phyloP scores from a whole-genome alignment of 2,329 filamentous ascomycete genomes.

The Cryphonectria radicalis region DNA sequence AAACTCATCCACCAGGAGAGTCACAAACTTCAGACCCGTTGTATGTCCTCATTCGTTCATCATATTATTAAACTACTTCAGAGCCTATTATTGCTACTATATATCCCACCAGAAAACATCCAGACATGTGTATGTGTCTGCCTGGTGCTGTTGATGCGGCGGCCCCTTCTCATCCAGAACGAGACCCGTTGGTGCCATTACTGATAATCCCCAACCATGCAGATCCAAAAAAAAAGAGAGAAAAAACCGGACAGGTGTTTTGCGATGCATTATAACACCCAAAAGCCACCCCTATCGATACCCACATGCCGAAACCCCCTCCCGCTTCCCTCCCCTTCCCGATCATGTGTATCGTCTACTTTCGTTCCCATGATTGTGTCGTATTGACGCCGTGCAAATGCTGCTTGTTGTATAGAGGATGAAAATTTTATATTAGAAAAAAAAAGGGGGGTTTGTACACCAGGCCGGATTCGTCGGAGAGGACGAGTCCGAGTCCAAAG shows the following conservation, averaged over 20 bases:
- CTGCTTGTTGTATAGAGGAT: constrained; percentile 15
- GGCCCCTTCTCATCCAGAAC: not conserved
- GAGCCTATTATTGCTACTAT: not conserved
- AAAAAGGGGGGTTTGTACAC: not conserved
- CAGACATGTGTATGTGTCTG: not conserved
- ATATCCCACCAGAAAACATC: not conserved
- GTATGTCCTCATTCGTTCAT: not conserved
- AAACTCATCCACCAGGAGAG: not conserved
- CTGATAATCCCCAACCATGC: not conserved
- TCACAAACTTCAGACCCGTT: not conserved
- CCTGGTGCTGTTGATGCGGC: not conserved
- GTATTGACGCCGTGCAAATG: constrained; percentile 24
- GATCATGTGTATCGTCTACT: constrained; percentile 20
- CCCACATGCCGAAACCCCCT: not conserved
- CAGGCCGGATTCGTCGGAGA: not conserved
- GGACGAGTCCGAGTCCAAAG: not conserved
- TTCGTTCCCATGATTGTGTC: constrained; percentile 23
- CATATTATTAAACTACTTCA: not conserved
- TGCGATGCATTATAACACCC: not conserved
- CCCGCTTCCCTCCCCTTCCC: not conserved
- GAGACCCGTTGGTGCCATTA: not conserved
- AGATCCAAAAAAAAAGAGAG: not conserved
- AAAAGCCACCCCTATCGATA: not conserved
- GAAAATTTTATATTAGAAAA: not conserved
- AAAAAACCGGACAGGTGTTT: not conserved